Percentiles rank a stretch among this genome's conserved stretches.
Evolutionary conservation across 768 basidiomycete species (phyloP).

Genomic region (Leccinum rimulosum): DNA sequence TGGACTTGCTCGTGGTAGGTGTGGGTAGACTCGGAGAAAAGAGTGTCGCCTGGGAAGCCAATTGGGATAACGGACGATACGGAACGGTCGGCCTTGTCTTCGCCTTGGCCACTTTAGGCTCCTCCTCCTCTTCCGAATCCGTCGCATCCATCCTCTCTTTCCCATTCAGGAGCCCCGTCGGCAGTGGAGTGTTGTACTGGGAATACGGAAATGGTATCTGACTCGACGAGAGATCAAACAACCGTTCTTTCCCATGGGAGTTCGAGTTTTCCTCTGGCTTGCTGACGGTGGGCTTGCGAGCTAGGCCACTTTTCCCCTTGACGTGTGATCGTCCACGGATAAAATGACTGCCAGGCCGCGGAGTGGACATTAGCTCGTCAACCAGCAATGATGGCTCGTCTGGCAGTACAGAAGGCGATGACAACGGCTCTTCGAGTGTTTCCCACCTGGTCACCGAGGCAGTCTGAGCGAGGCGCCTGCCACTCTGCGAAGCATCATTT

Average conservation of each 20-base stretch:
- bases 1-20: slow-evolving; percentile 29
- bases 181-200: slow-evolving; percentile 31
- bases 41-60: slow-evolving; percentile 36
- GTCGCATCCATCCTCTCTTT: slow-evolving; percentile 35
- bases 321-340: not conserved
- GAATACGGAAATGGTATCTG: slow-evolving; percentile 56
- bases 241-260: slow-evolving; percentile 21
- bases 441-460: slow-evolving; percentile 29
- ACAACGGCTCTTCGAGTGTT: slow-evolving; percentile 23
- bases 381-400: slow-evolving; percentile 25
- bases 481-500: not conserved
- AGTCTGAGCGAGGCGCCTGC: not conserved
- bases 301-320: slow-evolving; percentile 13
- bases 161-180: slow-evolving; percentile 19
- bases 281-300: not conserved
- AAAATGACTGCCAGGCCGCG: slow-evolving; percentile 5
- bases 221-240: slow-evolving; percentile 54
- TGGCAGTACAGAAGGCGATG: slow-evolving; percentile 27
- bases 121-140: slow-evolving; percentile 25
- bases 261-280: not conserved
- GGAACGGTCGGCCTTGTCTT: slow-evolving; percentile 8
- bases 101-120: slow-evolving; percentile 18
- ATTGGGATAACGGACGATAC: slow-evolving; percentile 53
- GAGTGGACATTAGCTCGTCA: slow-evolving; percentile 37
- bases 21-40: slow-evolving; percentile 38